Base-by-base conservation (phyloP, 2,329 filamentous ascomycete species). In the Alternaria solani region DNA sequence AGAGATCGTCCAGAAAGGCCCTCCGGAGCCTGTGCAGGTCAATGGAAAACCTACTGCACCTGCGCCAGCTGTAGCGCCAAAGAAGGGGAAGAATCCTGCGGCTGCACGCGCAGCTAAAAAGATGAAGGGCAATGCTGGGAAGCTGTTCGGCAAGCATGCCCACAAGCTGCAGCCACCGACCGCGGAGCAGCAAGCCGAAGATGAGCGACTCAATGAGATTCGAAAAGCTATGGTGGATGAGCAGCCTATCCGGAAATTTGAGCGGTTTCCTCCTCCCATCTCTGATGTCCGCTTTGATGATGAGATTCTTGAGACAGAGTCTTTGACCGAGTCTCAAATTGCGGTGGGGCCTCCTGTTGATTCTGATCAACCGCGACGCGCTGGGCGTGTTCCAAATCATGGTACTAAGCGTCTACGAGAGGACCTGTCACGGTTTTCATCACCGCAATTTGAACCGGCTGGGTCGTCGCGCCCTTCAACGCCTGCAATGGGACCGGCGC, bases 281-380 rank as follows among this genome's bases (percentile, higher is more conserved):
- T 78, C 76, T 7, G 74, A 77, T 39, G 68, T 74, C 23, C 74
- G 76, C 48, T 78, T 76, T 43, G 75, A 78, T 52, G 73, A 78
- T 51, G 75, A 78, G 63, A 74, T 74, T 48, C 64, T 73, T 25
- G 74, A 77, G 49, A 77, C 75, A 7, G 75, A 76, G 59, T 76
- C 75, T 57, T 48, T 78, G 56, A 76, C 75, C 5, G 72, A 75
- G 42, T 76, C 75, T 16, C 71, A 75, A 59, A 74, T 75, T 46
- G 75, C 75, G 18, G 72, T 78, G 39, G 75, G 75, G 18, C 75
- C 75, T 34, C 75, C 75, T 30, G 68, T 75, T 8, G 70, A 75
- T 56, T 68, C 65, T 57, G 67, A 70, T 61, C 67, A 69, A 55
- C 70, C 70, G 18, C 71, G 73, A 56, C 73, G 74, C 51, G 64